Conservation (phyloP, 176 grass and related monocot genomes). For the Bothriochloa decipiens region DNA sequence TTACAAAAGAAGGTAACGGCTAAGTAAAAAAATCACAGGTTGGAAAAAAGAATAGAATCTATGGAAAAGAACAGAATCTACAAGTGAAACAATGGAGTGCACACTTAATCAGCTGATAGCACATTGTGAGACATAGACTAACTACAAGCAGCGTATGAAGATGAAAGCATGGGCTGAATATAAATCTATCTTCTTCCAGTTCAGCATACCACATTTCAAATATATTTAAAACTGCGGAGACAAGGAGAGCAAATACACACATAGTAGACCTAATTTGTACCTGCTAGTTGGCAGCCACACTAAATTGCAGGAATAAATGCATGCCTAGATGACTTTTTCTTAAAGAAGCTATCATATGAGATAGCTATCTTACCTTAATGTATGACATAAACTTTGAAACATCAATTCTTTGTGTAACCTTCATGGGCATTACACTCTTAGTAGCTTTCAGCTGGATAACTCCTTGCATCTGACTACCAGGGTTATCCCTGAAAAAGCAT, state of each 20-base stretch:
- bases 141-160: neutral
- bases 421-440: slow-evolving; percentile 29
- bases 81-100: neutral
- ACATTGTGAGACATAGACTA: neutral
- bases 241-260: neutral
- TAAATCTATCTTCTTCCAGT: neutral
- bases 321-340: neutral
- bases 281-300: neutral
- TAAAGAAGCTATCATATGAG: slow-evolving; percentile 16
- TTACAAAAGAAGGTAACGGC: neutral
- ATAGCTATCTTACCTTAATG: slow-evolving; percentile 54
- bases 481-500: slow-evolving; percentile 51
- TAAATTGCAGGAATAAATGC: slow-evolving; percentile 7
- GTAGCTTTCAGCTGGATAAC: neutral
- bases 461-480: slow-evolving; percentile 48
- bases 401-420: slow-evolving; percentile 39
- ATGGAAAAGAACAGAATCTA: slow-evolving; percentile 1
- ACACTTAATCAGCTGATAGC: neutral
- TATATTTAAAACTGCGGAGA: neutral
- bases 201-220: slow-evolving; percentile 16
- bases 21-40: neutral
- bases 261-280: neutral
- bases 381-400: slow-evolving; percentile 69
- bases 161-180: neutral
- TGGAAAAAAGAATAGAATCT: neutral